phyloP scores from a whole-genome alignment of 1,284 basidiomycete genomes.

The Mycena sp. region DNA sequence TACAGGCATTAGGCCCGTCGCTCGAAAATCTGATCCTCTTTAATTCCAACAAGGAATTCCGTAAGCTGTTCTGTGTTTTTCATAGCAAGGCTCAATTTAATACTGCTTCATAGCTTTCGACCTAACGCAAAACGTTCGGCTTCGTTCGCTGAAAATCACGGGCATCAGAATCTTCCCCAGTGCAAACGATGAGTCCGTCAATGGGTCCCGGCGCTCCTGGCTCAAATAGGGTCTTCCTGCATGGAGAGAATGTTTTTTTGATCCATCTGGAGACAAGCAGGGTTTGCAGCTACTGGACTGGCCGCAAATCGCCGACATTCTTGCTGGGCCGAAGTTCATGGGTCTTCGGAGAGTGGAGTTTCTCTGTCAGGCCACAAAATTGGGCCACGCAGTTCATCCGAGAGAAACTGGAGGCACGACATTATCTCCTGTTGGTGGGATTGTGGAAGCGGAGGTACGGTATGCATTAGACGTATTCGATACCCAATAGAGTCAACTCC shows the following conservation, averaged over 20 bases:
- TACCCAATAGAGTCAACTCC: too few species aligned
- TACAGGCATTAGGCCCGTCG: neutral
- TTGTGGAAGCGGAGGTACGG: too few species aligned
- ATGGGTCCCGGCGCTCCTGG: constrained; percentile 11
- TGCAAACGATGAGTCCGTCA: neutral
- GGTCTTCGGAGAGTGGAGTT: neutral
- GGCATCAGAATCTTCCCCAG: neutral
- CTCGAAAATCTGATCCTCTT: constrained; percentile 5
- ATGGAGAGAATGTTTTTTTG: neutral
- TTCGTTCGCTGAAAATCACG: constrained; percentile 8
- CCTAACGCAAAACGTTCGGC: neutral
- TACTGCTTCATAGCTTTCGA: neutral
- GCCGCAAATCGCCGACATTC: neutral
- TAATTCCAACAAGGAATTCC: neutral
- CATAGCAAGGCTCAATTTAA: neutral
- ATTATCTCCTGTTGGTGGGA: too few species aligned
- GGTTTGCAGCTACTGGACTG: constrained; percentile 2
- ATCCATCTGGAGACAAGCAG: neutral
- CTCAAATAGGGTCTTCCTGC: neutral
- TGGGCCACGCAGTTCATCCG: neutral
- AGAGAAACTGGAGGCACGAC: neutral
- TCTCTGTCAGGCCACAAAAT: too few species aligned
- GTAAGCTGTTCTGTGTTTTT: neutral
- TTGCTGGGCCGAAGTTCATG: neutral
- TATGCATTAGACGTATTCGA: too few species aligned